phyloP scores from a whole-genome alignment of 2,329 filamentous ascomycete species.

The Stagonosporopsis chrysanthemi region DNA sequence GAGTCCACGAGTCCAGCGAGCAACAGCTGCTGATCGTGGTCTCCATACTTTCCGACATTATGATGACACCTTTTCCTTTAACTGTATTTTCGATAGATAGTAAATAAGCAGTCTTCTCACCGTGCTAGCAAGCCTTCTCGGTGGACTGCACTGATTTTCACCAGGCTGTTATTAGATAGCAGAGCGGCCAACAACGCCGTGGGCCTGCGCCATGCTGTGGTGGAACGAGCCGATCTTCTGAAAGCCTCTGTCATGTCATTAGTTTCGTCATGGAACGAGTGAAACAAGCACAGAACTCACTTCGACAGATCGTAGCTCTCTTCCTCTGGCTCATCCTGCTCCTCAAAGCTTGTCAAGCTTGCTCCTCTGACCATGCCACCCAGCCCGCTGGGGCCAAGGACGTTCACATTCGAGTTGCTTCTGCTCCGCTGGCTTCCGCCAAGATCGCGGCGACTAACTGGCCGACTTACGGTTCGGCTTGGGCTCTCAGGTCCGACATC shows the following conservation, averaged over 20 bases:
- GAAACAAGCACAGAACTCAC: constrained; percentile 41
- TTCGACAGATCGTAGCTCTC: constrained; percentile 59
- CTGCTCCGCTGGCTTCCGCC: constrained; percentile 36
- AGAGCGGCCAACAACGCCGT: constrained; percentile 35
- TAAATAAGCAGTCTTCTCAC: background rate
- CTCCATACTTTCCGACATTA: background rate
- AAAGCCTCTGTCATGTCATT: constrained; percentile 52
- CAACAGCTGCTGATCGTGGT: too few relatives aligned
- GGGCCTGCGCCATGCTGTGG: constrained; percentile 43
- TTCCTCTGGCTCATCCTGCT: constrained; percentile 54
- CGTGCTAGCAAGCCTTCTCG: background rate
- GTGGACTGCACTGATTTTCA: background rate
- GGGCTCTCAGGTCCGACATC: constrained; percentile 45
- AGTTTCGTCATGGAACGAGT: constrained; percentile 11
- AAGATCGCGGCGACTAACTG: constrained; percentile 44
- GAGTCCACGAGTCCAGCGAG: background rate
- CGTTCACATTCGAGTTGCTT: constrained; percentile 42
- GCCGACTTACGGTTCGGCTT: constrained; percentile 45
- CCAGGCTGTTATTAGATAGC: constrained; percentile 5
- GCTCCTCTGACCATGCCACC: constrained; percentile 48
- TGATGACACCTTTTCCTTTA: background rate
- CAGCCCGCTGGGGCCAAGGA: constrained; percentile 29
- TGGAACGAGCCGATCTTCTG: constrained; percentile 59
- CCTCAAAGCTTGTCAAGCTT: constrained; percentile 46
- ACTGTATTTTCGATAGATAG: background rate